phyloP scores from a whole-genome alignment of 352 stramenopile genomes.

The Phytophthora foliorum region DNA sequence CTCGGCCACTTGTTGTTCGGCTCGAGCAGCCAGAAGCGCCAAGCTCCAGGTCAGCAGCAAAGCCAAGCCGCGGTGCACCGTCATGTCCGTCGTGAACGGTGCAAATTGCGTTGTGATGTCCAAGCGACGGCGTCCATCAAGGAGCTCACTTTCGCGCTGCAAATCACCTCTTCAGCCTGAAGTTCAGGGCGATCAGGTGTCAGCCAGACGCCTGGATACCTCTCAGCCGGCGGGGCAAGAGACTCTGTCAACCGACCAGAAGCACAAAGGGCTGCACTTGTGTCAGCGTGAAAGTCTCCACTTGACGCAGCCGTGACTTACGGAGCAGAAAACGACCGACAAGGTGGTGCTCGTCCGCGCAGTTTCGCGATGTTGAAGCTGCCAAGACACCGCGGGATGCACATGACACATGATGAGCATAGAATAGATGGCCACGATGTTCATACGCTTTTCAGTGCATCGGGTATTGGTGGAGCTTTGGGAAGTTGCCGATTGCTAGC shows the following conservation, averaged over 20 bases:
- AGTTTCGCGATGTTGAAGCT: constrained; percentile 30
- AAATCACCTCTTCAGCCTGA: constrained; percentile 32
- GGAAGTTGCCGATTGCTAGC: neutral
- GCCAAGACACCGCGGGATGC: neutral
- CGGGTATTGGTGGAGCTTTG: neutral
- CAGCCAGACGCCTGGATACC: constrained; percentile 33
- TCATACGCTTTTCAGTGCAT: neutral
- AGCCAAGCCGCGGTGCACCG: constrained; percentile 15
- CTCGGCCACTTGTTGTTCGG: constrained; percentile 28
- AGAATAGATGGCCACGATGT: neutral
- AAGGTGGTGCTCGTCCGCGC: constrained; percentile 7
- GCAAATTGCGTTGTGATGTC: constrained; percentile 31
- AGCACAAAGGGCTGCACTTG: neutral
- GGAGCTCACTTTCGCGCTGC: constrained; percentile 22
- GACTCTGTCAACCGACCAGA: constrained; percentile 5
- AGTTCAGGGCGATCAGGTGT: constrained; percentile 28
- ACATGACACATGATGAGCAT: too few relatives aligned
- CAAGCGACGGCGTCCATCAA: constrained; percentile 1
- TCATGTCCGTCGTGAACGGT: constrained; percentile 20
- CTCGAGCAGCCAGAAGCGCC: constrained; percentile 5
- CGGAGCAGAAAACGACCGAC: constrained; percentile 24
- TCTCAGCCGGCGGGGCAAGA: constrained; percentile 19
- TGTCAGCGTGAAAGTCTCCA: neutral
- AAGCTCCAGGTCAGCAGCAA: constrained; percentile 20
- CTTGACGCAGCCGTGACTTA: constrained; percentile 8